Conservation (phyloP, 2,329 filamentous ascomycete genomes). For the Cytospora paraplurivora region DNA sequence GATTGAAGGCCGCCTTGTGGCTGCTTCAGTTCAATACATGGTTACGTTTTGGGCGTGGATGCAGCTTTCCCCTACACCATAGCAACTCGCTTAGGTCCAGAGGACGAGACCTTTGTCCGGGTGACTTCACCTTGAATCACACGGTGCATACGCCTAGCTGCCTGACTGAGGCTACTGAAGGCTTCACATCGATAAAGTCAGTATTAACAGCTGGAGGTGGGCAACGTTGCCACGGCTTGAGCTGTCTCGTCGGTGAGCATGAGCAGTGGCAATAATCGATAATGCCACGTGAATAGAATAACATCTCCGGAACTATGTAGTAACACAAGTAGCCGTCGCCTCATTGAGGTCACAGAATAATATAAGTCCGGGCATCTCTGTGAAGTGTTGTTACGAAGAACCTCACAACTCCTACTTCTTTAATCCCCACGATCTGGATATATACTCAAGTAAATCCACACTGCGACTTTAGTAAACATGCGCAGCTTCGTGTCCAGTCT, state of each 20-base stretch:
- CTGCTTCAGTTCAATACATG: conserved; percentile 12
- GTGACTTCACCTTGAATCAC: conserved; percentile 20
- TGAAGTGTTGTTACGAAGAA: not conserved
- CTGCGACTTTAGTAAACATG: conserved; percentile 8
- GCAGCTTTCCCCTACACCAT: conserved; percentile 5
- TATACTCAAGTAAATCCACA: not conserved
- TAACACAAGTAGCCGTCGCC: not conserved
- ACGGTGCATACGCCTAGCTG: conserved; percentile 4
- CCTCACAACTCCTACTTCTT: not conserved
- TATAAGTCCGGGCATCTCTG: not conserved
- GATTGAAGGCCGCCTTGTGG: conserved; percentile 12
- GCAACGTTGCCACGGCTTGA: not conserved
- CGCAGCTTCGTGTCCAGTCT: not conserved
- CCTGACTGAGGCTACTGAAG: not conserved
- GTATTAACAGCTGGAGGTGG: not conserved
- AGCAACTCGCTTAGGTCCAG: conserved; percentile 1
- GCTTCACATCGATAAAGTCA: not conserved
- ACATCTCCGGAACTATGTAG: not conserved
- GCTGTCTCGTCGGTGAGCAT: not conserved
- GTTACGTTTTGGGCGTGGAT: conserved; percentile 3
- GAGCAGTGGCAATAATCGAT: not conserved
- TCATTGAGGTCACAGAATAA: not conserved
- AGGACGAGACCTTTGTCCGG: not conserved
- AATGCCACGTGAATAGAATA: not conserved
- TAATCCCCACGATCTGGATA: not conserved